Conservation (phyloP, 371 early-diverging fungal species). For the Umbelopsis sp. region DNA sequence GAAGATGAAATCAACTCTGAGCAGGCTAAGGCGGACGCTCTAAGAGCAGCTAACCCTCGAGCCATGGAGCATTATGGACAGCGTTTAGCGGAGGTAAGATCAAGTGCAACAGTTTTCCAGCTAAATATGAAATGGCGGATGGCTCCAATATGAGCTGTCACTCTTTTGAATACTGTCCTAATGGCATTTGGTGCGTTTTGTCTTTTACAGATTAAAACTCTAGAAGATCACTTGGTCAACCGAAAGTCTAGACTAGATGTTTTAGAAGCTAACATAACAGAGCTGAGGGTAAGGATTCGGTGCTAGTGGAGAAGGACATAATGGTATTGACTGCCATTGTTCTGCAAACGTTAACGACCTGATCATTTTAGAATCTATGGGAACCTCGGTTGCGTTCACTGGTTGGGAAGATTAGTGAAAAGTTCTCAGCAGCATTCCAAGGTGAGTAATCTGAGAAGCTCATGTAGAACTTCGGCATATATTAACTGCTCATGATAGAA, state of each 20-base stretch:
- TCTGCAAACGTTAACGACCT: not conserved
- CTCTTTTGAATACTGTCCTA: no score
- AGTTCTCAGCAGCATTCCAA: slow-evolving; percentile 79
- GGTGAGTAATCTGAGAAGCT: slow-evolving; percentile 29
- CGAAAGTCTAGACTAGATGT: slow-evolving; percentile 32
- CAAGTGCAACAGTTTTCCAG: no score
- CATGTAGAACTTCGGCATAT: not conserved
- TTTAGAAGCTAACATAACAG: slow-evolving; percentile 37
- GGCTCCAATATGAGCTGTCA: no score
- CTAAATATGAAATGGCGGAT: no score
- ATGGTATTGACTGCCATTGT: not conserved
- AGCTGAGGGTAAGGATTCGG: slow-evolving; percentile 32
- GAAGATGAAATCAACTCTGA: slow-evolving; percentile 57
- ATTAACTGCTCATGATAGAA: slow-evolving; percentile 26
- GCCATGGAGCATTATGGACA: slow-evolving; percentile 72
- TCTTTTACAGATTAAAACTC: slow-evolving; percentile 28
- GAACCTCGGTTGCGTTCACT: slow-evolving; percentile 62
- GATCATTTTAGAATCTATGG: slow-evolving; percentile 61
- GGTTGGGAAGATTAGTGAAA: slow-evolving; percentile 64
- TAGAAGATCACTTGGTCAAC: slow-evolving; percentile 36
- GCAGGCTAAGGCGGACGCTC: slow-evolving; percentile 51
- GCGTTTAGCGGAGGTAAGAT: slow-evolving; percentile 55
- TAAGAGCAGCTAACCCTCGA: slow-evolving; percentile 48
- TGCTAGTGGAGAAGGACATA: not conserved
- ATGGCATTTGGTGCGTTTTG: no score